Conservation (phyloP, 1,284 basidiomycete genomes). For the Puccinia coronata region DNA sequence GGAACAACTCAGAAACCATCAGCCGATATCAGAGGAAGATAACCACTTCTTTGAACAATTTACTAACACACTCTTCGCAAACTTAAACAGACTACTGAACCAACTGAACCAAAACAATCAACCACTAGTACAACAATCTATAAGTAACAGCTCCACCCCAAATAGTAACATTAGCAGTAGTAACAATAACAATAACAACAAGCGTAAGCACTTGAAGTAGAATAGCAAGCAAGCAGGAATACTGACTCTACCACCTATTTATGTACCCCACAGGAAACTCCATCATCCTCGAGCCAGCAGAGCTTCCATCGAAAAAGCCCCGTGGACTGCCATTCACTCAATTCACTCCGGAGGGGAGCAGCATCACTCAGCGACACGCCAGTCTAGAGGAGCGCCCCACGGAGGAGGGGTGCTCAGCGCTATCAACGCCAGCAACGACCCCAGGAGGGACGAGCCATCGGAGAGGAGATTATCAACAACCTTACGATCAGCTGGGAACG, state of each 20-base stretch:
- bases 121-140: neutral
- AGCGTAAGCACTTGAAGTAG: neutral
- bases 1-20: neutral
- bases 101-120: neutral
- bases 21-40: conserved; percentile 20
- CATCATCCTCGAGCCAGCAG: neutral
- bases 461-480: too few species aligned
- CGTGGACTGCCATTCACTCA: neutral
- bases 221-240: neutral
- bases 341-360: neutral
- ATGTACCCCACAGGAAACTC: neutral
- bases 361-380: neutral
- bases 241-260: neutral
- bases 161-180: too few species aligned
- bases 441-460: neutral
- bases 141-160: too few species aligned
- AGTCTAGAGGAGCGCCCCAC: neutral
- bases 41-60: conserved; percentile 19
- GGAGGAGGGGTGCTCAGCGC: neutral
- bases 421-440: conserved; percentile 5
- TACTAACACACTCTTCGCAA: neutral
- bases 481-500: too few species aligned
- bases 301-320: neutral
- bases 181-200: too few species aligned
- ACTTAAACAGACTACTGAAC: neutral